Base-by-base conservation (phyloP, 495 filamentous ascomycete genomes). In the Neurospora sp. region DNA sequence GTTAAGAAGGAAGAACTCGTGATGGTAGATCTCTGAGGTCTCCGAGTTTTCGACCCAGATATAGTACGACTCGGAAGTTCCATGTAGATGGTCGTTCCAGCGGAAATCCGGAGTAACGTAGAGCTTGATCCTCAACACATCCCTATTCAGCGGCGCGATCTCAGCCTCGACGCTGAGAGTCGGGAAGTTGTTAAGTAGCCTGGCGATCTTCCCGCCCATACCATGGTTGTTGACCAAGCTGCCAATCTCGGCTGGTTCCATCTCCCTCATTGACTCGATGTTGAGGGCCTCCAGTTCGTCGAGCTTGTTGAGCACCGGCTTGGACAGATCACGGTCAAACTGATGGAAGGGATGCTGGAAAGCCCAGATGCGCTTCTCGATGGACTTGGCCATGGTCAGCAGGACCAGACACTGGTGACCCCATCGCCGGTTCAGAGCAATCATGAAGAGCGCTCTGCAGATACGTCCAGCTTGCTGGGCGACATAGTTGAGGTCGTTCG, bases 21-120 rank as follows among this genome's bases (percentile, higher is more conserved):
- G 93, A 77, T 99, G 96, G 75, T 97, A 99, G 44, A 99, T 98
- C 79, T 98, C 94, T 2, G 93, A 95, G 0, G 94, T 97, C 76
- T 98, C 96, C 0, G 95, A 98, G 78, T 98, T 97, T 81, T 99
- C 96, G 17, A 98, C 95, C 96, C 96, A 98, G 69, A 98, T 90
- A 89, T 94, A 98, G 82, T 96, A 99, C 22, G 93, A 94, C 78
- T 99, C 96, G 3, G 95, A 97, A 5, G 89, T 91, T 3, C 96
- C 96, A 80, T 99, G 93, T 69, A 97, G 87, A n/a, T 90, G 90
- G 74, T 99, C 96, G 74, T 97, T 97, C 96, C 96, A 99, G 14
- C 84, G 87, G 80, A 98, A 99, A 35, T 98, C 94, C 0, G 96
- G 92, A 4, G 90, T 93, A 40, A 99, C 85, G 69, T 82, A 93